These are phyloP conservation scores for Schizosaccharomyces cryophilus DNA, from an alignment of 805 yeast genomes.

Conservation along the genomic window DNA sequence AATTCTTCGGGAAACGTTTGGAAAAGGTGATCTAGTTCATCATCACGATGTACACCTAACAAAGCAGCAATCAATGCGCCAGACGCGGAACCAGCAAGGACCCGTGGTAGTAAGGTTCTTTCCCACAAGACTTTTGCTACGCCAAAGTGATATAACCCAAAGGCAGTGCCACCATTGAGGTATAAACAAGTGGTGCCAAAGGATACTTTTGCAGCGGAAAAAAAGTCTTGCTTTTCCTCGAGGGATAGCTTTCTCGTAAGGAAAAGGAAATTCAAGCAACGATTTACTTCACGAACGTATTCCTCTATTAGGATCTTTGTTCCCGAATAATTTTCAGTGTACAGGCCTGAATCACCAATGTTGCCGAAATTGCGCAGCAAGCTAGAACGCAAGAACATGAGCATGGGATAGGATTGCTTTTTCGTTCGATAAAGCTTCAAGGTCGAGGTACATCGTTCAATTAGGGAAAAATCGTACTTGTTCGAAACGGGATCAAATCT, in stretches of 20 bases:
- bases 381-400: constrained; percentile 59
- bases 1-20: constrained; percentile 17
- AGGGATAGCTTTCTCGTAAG: neutral
- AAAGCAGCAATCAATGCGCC: constrained; percentile 88
- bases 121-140: constrained; percentile 61
- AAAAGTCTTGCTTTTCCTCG: constrained; percentile 35
- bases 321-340: constrained; percentile 59
- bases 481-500: constrained; percentile 31
- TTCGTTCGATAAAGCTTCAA: constrained; percentile 33
- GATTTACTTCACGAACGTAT: constrained; percentile 53
- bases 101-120: constrained; percentile 52
- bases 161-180: constrained; percentile 83
- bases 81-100: constrained; percentile 83
- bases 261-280: constrained; percentile 17
- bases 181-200: constrained; percentile 87
- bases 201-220: constrained; percentile 69
- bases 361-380: constrained; percentile 72
- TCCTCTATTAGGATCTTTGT: constrained; percentile 67
- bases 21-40: constrained; percentile 33
- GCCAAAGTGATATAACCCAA: constrained; percentile 82
- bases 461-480: constrained; percentile 46
- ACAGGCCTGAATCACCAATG: constrained; percentile 63
- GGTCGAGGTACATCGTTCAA: constrained; percentile 27
- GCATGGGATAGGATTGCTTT: constrained; percentile 33
- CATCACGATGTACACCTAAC: constrained; percentile 53